These are phyloP conservation scores for Cyclotella choctawhatcheeana DNA, from an alignment of 108 stramenopile genomes.

Conservation along the genomic window DNA sequence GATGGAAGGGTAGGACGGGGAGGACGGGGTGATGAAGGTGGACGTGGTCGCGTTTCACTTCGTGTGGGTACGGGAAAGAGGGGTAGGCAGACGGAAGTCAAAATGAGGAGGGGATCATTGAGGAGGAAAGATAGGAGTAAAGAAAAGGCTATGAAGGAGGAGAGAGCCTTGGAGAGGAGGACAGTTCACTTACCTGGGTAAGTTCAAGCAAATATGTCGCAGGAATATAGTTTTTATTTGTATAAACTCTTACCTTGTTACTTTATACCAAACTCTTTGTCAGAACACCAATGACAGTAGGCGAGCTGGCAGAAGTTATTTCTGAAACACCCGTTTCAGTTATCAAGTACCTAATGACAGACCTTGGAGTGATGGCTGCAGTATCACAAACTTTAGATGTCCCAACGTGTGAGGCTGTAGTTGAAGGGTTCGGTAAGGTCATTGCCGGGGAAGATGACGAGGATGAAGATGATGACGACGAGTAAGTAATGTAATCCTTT, in stretches of 20 bases:
- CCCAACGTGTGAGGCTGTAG: slow-evolving; percentile 83
- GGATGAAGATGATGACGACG: slow-evolving; percentile 73
- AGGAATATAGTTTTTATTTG: slow-evolving; percentile 3
- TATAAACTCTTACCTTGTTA: not conserved
- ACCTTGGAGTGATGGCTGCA: slow-evolving; percentile 94
- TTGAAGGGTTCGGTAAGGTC: slow-evolving; percentile 91
- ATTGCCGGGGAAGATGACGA: slow-evolving; percentile 68
- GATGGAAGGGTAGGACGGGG: slow-evolving; percentile 24
- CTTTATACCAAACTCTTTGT: not conserved
- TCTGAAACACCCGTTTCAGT: slow-evolving; percentile 87
- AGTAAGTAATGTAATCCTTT: slow-evolving; percentile 14
- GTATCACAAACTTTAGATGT: slow-evolving; percentile 89
- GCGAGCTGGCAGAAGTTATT: slow-evolving; percentile 80
- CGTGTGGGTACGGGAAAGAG: slow-evolving; percentile 72
- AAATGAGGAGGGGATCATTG: slow-evolving; percentile 69
- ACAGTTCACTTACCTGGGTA: slow-evolving; percentile 85
- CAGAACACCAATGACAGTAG: slow-evolving; percentile 82
- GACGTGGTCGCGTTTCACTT: slow-evolving; percentile 55
- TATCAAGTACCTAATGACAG: slow-evolving; percentile 94
- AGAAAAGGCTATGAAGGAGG: slow-evolving; percentile 68
- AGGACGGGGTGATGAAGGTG: slow-evolving; percentile 10
- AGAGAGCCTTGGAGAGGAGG: slow-evolving; percentile 68
- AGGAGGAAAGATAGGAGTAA: slow-evolving; percentile 74
- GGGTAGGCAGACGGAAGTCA: slow-evolving; percentile 58
- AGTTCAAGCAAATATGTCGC: slow-evolving; percentile 48